Evolutionary conservation across 306 rosid genomes (phyloP).

Genomic region (Arachis hypogaea): DNA sequence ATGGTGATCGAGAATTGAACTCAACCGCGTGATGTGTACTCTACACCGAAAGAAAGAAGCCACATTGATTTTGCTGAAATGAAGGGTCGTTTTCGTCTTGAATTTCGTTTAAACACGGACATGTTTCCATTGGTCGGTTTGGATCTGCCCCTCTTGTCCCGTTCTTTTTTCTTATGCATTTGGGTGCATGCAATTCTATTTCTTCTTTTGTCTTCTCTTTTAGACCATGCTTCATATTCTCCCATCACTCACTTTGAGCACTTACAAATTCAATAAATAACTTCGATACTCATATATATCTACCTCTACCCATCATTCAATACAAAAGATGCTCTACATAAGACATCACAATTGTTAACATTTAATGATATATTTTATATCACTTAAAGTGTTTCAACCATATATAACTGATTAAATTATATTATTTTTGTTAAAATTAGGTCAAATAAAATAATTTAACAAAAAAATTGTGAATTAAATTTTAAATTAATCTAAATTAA

Average conservation of each 20-base stretch:
- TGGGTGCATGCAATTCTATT: slow-evolving; percentile 34
- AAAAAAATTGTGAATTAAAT: too few relatives aligned
- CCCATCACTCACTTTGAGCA: slow-evolving; percentile 1
- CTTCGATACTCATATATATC: too few relatives aligned
- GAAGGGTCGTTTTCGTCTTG: slow-evolving; percentile 78
- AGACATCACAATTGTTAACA: too few relatives aligned
- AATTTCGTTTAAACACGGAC: slow-evolving; percentile 54
- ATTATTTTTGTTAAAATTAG: too few relatives aligned
- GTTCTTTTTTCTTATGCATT: slow-evolving; percentile 16
- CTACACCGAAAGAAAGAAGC: slow-evolving; percentile 43
- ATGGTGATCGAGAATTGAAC: slow-evolving; percentile 15
- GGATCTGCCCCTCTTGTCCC: slow-evolving; percentile 32
- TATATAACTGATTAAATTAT: too few relatives aligned
- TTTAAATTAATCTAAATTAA: too few relatives aligned
- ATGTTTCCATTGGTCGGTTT: slow-evolving; percentile 60
- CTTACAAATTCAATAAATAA: neutral
- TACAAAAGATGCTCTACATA: slow-evolving; percentile 7
- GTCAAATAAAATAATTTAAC: too few relatives aligned
- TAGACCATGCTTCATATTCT: slow-evolving; percentile 24
- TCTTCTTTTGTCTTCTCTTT: slow-evolving; percentile 33
- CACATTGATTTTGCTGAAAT: slow-evolving; percentile 60
- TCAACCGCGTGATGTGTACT: slow-evolving; percentile 56
- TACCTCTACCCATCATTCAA: neutral
- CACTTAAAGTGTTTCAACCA: too few relatives aligned
- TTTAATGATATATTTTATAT: too few relatives aligned